Conservation (phyloP, 257 asterid genomes). For the Nicotiana paniculata region DNA sequence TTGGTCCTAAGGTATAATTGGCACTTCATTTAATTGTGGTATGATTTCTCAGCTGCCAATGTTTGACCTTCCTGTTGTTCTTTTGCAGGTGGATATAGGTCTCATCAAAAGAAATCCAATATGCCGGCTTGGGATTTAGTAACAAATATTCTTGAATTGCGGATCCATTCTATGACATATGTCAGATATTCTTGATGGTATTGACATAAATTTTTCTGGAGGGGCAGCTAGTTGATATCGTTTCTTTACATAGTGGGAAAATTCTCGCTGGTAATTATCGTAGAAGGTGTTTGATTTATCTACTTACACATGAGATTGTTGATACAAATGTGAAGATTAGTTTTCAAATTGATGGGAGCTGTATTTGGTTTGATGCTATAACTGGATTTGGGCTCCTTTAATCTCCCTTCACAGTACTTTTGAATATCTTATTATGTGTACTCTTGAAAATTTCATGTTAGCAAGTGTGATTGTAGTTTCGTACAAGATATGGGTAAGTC, state of each 20-base stretch:
- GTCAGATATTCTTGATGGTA: neutral
- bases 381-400: neutral
- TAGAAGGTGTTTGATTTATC: neutral
- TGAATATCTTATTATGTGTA: too few species aligned
- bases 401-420: neutral
- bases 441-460: too few species aligned
- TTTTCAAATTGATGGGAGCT: neutral
- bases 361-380: neutral
- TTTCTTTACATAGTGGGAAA: neutral
- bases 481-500: too few species aligned
- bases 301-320: neutral
- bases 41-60: neutral
- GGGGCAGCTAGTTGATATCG: neutral
- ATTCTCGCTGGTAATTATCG: neutral
- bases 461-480: too few species aligned
- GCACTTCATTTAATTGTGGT: neutral
- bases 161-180: neutral
- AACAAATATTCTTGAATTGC: neutral
- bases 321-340: neutral
- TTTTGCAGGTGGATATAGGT: slow-evolving; percentile 77
- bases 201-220: neutral
- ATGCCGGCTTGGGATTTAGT: slow-evolving; percentile 66
- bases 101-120: slow-evolving; percentile 73
- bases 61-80: neutral
- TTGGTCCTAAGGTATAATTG: slow-evolving; percentile 76